Evolutionary conservation across 495 filamentous ascomycete species (phyloP).

Genomic region (Aspergillus sclerotioniger): DNA sequence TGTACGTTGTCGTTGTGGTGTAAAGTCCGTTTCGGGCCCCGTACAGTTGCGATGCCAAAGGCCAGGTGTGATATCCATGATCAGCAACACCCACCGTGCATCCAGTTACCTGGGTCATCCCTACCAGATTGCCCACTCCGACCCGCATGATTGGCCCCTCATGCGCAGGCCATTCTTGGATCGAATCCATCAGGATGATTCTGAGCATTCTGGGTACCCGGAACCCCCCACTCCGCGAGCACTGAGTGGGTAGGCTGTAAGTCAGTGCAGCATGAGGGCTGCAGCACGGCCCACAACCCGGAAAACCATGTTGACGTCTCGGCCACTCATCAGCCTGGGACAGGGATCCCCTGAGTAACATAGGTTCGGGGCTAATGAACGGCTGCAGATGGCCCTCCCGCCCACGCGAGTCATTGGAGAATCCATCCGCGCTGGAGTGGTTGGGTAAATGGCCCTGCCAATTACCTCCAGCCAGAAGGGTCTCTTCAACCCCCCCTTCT

Average conservation of each 20-base stretch:
- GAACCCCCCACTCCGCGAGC: not conserved
- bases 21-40: not conserved
- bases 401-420: constrained; percentile 14
- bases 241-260: constrained; percentile 3
- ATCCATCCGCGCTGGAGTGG: not conserved
- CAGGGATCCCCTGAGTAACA: constrained; percentile 16
- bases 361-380: constrained; percentile 17
- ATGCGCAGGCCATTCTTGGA: not conserved
- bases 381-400: constrained; percentile 12
- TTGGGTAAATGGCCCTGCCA: not conserved
- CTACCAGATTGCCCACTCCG: constrained; percentile 4
- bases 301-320: constrained; percentile 5
- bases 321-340: constrained; percentile 6
- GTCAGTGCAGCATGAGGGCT: constrained; percentile 2
- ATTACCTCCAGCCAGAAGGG: too few species aligned
- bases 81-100: constrained; percentile 4
- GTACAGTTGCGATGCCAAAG: not conserved
- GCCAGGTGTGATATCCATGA: constrained; percentile 3
- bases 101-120: constrained; percentile 15
- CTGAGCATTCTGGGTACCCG: not conserved
- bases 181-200: constrained; percentile 3
- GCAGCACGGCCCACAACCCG: constrained; percentile 6
- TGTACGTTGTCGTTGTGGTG: too few species aligned
- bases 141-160: constrained; percentile 3
- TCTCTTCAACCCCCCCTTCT: not conserved